phyloP scores from a whole-genome alignment of 306 rosid genomes.

The Malus orientalis region DNA sequence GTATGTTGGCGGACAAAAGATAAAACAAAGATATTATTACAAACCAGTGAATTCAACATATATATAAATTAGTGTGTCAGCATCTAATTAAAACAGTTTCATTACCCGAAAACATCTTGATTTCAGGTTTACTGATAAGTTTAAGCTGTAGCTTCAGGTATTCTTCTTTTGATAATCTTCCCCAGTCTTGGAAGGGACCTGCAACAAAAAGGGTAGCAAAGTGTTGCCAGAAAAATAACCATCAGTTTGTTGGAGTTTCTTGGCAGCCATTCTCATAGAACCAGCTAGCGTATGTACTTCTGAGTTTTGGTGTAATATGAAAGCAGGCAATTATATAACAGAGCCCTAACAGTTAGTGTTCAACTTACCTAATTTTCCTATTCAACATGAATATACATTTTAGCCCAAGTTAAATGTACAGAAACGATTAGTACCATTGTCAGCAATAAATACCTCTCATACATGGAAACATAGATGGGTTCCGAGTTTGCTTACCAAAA shows the following conservation, averaged over 20 bases:
- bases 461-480: not conserved
- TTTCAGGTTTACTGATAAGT: conserved; percentile 16
- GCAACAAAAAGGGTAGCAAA: not conserved
- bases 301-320: not conserved
- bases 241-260: not conserved
- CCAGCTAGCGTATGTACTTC: not conserved
- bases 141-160: conserved; percentile 16
- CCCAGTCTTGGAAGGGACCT: conserved; percentile 12
- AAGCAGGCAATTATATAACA: not conserved
- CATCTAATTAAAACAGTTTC: not conserved
- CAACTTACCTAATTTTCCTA: not conserved
- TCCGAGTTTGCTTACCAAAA: not conserved
- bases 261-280: conserved; percentile 2
- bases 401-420: not conserved
- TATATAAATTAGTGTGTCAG: not conserved
- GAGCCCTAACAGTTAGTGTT: not conserved
- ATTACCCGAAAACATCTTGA: conserved; percentile 22
- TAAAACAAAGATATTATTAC: not conserved
- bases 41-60: not conserved
- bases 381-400: not conserved
- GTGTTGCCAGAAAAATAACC: not conserved
- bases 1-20: conserved; percentile 1
- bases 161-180: conserved; percentile 5
- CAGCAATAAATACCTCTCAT: not conserved
- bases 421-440: not conserved